Evolutionary conservation across 1,284 basidiomycete species (phyloP).

Genomic region (Somion occarium): DNA sequence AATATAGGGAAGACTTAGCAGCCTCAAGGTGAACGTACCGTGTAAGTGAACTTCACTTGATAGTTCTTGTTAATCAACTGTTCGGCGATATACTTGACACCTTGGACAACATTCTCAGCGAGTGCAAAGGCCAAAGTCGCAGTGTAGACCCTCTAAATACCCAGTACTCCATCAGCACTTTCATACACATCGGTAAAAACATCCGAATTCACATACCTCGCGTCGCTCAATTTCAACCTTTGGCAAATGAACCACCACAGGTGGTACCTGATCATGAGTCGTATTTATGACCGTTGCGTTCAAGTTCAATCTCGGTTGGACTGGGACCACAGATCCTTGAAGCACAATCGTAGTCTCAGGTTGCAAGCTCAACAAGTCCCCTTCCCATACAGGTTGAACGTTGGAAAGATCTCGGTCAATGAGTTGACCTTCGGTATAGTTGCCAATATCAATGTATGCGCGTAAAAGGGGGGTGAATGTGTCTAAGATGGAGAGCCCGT

Average conservation of each 20-base stretch:
- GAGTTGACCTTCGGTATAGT: slow-evolving; percentile 1
- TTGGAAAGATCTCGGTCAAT: not conserved
- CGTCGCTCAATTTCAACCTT: not conserved
- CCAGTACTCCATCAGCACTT: not conserved
- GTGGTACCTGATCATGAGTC: no score
- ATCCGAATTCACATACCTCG: not conserved
- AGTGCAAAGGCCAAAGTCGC: slow-evolving; percentile 9
- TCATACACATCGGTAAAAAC: no score
- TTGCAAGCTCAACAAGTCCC: slow-evolving; percentile 1
- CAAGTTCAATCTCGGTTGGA: no score
- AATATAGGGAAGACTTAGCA: not conserved
- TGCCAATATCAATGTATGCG: not conserved
- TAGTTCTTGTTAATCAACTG: slow-evolving; percentile 4
- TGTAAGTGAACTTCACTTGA: slow-evolving; percentile 6
- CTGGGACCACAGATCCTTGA: not conserved
- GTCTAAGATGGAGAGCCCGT: not conserved
- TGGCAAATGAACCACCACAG: no score
- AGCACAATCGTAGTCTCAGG: not conserved
- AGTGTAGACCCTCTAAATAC: slow-evolving; percentile 5
- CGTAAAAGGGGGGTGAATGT: slow-evolving; percentile 1
- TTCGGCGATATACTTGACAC: slow-evolving; percentile 6
- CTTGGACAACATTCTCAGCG: slow-evolving; percentile 1
- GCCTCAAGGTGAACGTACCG: slow-evolving; percentile 5
- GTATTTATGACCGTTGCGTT: no score
- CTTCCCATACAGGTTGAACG: slow-evolving; percentile 4